Conservation (phyloP, 495 filamentous ascomycete genomes). For the Penicillium silybi region DNA sequence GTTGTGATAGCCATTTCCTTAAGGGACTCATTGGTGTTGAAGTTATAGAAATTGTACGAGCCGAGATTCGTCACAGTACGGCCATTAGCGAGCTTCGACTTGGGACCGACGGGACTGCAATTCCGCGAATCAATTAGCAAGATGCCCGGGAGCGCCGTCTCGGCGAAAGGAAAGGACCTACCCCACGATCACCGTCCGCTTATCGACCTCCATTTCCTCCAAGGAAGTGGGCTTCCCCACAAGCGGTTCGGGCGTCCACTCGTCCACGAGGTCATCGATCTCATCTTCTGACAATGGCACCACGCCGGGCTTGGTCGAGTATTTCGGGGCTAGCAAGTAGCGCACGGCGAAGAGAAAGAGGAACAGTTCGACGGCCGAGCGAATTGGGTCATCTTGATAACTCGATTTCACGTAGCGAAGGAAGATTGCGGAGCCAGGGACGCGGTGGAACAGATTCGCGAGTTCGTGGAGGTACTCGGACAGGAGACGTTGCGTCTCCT, state of each 20-base stretch:
- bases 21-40: slow-evolving; percentile 83
- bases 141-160: neutral
- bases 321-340: slow-evolving; percentile 86
- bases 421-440: slow-evolving; percentile 91
- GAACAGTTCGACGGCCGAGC: slow-evolving; percentile 88
- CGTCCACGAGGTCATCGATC: slow-evolving; percentile 94
- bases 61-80: slow-evolving; percentile 88
- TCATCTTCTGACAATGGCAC: slow-evolving; percentile 90
- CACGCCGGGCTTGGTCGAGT: slow-evolving; percentile 84
- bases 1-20: slow-evolving; percentile 94
- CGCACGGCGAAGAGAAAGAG: slow-evolving; percentile 93
- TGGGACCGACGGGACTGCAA: slow-evolving; percentile 78
- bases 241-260: slow-evolving; percentile 94
- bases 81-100: slow-evolving; percentile 83
- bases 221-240: slow-evolving; percentile 66
- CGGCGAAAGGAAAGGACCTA: slow-evolving; percentile 33
- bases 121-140: slow-evolving; percentile 14
- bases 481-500: slow-evolving; percentile 71
- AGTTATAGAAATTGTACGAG: slow-evolving; percentile 95
- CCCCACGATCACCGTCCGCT: slow-evolving; percentile 82
- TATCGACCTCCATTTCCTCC: slow-evolving; percentile 81
- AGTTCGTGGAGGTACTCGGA: slow-evolving; percentile 62
- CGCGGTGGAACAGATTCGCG: slow-evolving; percentile 70
- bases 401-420: slow-evolving; percentile 93
- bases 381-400: slow-evolving; percentile 95